A percentile compares a stretch with the other conserved stretches of the same genome.
Conservation (phyloP, 176 grass and related monocot genomes). For the Poa pratensis region DNA sequence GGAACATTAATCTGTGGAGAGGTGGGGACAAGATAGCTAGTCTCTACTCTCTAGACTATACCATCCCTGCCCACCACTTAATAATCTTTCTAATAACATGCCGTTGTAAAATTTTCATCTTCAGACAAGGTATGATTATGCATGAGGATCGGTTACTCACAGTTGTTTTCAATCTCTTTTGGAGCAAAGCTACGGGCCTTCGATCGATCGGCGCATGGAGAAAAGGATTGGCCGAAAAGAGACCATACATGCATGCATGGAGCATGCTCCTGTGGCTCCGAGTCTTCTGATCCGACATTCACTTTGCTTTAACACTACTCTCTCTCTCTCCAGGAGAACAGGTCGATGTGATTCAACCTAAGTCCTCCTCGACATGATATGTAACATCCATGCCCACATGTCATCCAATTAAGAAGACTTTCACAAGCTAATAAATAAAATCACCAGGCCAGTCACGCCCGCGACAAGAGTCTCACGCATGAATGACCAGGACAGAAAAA, state of each 20-base stretch:
- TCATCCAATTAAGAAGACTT: constrained; percentile 2
- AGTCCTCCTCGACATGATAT: not conserved
- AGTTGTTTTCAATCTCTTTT: not conserved
- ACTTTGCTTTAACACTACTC: constrained; percentile 34
- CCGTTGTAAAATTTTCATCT: not conserved
- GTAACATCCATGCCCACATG: not conserved
- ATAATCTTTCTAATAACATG: no score
- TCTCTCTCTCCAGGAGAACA: not conserved
- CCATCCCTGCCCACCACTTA: not conserved
- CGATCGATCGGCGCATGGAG: not conserved
- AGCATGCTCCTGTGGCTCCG: not conserved
- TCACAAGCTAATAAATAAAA: constrained; percentile 13
- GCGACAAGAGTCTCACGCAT: constrained; percentile 24
- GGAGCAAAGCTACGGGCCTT: not conserved
- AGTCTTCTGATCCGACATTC: constrained; percentile 23
- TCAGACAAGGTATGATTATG: no score
- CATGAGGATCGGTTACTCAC: no score
- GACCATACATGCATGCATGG: not conserved
- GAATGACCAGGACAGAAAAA: constrained; percentile 10
- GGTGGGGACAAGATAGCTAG: not conserved
- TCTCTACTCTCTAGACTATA: not conserved
- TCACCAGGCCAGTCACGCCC: not conserved
- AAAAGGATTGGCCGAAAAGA: constrained; percentile 17
- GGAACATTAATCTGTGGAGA: not conserved
- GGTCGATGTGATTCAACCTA: constrained; percentile 4